Evolutionary conservation across 1,284 basidiomycete species (phyloP), one percentile per base, ranked within the genome.

Genomic region (Volvariella volvacea): DNA sequence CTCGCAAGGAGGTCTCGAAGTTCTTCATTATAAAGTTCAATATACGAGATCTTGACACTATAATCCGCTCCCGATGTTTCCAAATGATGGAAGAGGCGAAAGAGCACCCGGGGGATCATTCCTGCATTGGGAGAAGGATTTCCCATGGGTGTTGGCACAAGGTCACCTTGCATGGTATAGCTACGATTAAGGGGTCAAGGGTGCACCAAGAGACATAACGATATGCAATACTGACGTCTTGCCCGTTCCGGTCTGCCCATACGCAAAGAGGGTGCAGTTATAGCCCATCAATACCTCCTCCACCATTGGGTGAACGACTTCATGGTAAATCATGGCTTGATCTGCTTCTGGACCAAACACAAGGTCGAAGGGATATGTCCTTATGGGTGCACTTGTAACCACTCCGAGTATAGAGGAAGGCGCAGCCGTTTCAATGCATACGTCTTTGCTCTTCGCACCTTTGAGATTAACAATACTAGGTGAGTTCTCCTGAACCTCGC

Each of bases 21-120:
- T 61, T 99, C 95, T 66, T 99, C 96, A 60, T 99, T 99, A 68
- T 99, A 99, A n/a, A 99, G 76, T 61, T 99, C 96, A 45, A 99
- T 78, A 61, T 87, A 98, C 0, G 92, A 95, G 45, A 96, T 82
- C 57, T 92, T 93, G 60, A 99, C 93, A 52, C 89, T 88, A 61
- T 86, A 99, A 58, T 99, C 96, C 21, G 80, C 64, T 9, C 75
- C 71, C 0, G 78, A 78, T 4, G 75, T 71, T 55, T 96, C 92
- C 6, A 99, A 80, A 41, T 89, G 78, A 48, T 91, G 82, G 60
- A 99, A 99, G 2, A 99, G 79, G 20, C 88, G 84, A 61, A 96
- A 93, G 4, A 99, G 76, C 1, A 86, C 92, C 28, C 96, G 86
- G n/a, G 96, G 96, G 50, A 99, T 93, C 79, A 99, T 95, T 43